These are phyloP conservation scores for Terana coerulea DNA, from an alignment of 768 basidiomycete species.

Conservation along the genomic window DNA sequence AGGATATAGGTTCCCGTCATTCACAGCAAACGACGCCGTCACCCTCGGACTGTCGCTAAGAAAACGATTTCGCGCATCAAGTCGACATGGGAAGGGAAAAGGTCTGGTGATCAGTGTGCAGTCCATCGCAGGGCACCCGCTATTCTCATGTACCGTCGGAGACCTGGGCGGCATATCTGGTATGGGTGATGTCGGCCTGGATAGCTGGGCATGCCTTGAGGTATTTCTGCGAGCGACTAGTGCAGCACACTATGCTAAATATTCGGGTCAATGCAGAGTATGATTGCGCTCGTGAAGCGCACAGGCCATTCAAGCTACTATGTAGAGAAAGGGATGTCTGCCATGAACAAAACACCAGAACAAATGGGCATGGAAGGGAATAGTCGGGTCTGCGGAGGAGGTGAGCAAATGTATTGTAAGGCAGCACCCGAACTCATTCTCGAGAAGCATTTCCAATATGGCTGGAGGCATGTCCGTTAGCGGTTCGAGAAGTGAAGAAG, in stretches of 20 bases:
- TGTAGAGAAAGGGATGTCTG: constrained; percentile 83
- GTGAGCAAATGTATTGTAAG: constrained; percentile 39
- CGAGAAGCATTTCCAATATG: constrained; percentile 76
- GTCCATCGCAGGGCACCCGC: constrained; percentile 69
- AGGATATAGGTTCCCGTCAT: constrained; percentile 65
- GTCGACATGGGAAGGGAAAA: constrained; percentile 70
- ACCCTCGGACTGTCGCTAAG: constrained; percentile 76
- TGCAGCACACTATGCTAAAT: neutral
- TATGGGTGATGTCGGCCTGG: constrained; percentile 72
- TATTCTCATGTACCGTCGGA: constrained; percentile 83
- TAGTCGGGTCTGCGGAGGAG: constrained; percentile 68
- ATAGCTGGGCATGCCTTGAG: constrained; percentile 76
- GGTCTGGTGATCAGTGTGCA: constrained; percentile 81
- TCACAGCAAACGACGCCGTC: constrained; percentile 74
- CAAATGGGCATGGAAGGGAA: constrained; percentile 70
- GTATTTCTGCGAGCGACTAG: constrained; percentile 21
- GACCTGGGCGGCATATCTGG: constrained; percentile 67
- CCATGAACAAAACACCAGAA: constrained; percentile 73
- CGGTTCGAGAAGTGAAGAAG: no score
- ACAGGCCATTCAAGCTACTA: constrained; percentile 86
- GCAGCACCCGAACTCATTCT: constrained; percentile 5
- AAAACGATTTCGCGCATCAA: constrained; percentile 76
- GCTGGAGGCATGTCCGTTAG: constrained; percentile 62
- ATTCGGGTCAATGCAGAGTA: constrained; percentile 31
- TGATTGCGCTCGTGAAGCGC: constrained; percentile 73